Percentiles rank a stretch among this genome's conserved stretches.
Conservation (phyloP, 371 early-diverging fungal species). For the Apophysomyces ossiformis region DNA sequence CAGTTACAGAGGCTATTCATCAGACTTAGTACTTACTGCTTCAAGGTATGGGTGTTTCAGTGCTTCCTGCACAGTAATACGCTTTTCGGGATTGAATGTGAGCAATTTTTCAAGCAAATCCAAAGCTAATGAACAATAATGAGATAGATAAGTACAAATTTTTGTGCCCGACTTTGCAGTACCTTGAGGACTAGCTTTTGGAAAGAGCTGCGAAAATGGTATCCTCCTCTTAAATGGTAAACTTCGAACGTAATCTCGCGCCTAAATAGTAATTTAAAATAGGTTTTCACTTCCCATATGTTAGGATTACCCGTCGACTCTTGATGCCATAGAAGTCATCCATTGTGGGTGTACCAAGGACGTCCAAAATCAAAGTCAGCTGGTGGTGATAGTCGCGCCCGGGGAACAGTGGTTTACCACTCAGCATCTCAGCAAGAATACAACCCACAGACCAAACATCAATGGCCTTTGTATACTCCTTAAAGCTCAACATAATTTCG, state of each 20-base stretch:
- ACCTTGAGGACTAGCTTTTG: slow-evolving; percentile 78
- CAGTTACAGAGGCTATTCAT: not conserved
- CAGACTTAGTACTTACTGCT: slow-evolving; percentile 40
- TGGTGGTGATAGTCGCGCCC: slow-evolving; percentile 96
- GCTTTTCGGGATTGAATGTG: slow-evolving; percentile 89
- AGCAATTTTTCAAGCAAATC: slow-evolving; percentile 93
- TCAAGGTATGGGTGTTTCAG: slow-evolving; percentile 91
- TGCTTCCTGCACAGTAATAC: slow-evolving; percentile 94
- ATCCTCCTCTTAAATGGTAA: slow-evolving; percentile 90
- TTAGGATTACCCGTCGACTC: slow-evolving; percentile 61
- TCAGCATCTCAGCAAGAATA: slow-evolving; percentile 95
- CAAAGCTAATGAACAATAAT: slow-evolving; percentile 60
- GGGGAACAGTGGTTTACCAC: slow-evolving; percentile 89
- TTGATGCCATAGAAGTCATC: slow-evolving; percentile 86
- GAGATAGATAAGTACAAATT: not conserved
- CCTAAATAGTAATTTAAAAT: slow-evolving; percentile 39
- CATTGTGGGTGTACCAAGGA: slow-evolving; percentile 96
- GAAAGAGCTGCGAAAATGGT: slow-evolving; percentile 81
- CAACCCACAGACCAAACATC: slow-evolving; percentile 99
- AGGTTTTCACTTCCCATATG: not conserved
- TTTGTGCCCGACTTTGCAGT: slow-evolving; percentile 3
- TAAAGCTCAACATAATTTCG: slow-evolving; percentile 96
- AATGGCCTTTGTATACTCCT: slow-evolving; percentile 94
- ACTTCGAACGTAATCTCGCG: slow-evolving; percentile 90
- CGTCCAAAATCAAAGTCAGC: slow-evolving; percentile 94